Base-by-base conservation (phyloP, 371 early-diverging fungal species). In the Rhizomucor miehei region DNA sequence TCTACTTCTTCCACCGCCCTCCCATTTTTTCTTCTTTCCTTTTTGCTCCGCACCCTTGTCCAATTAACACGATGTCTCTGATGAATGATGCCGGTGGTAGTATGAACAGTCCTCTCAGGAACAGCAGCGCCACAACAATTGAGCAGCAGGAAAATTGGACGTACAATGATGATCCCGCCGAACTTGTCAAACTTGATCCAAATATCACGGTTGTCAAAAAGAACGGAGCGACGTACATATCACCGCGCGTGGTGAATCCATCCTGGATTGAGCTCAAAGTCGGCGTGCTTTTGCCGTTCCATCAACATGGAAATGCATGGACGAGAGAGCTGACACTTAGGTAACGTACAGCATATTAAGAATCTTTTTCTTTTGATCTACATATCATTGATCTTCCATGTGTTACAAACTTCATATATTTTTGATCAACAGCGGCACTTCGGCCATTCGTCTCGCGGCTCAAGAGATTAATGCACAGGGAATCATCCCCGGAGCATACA, bases 361-460 rank as follows among this genome's bases (percentile, higher is more conserved):
- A n/a, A n/a, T n/a, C 21, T 25, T 16, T 12, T 51, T 20, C 5
- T 13, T 44, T 40, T 13, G 20, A 24, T 34, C 24, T 44, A 16
- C 10, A 16, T 10, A 14, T n/a, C n/a, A n/a, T n/a, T n/a, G n/a
- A 11, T 24, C 47, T 17, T 23, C 23, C 16, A 19, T 44, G 19
- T 37, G 17, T 54, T 38, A 38, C 10, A n/a, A 38, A 38, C n/a
- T n/a, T n/a, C n/a, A n/a, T n/a, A n/a, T n/a, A n/a, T n/a, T n/a
- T n/a, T n/a, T n/a, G n/a, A n/a, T n/a, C 16, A 34, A 17, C 36
- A 83, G 84, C 56, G 84, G 84, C 17, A 66, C 79, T 13, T 78
- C 81, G 0, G 84, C 84, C 1, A 77, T 83, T 43, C 73, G 84
- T 34, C 55, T 83, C 49, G 84, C 84, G 19, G 81, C 63, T 0